Conservation (phyloP, 441 rosid genomes). For the Populus trichocarpa region DNA sequence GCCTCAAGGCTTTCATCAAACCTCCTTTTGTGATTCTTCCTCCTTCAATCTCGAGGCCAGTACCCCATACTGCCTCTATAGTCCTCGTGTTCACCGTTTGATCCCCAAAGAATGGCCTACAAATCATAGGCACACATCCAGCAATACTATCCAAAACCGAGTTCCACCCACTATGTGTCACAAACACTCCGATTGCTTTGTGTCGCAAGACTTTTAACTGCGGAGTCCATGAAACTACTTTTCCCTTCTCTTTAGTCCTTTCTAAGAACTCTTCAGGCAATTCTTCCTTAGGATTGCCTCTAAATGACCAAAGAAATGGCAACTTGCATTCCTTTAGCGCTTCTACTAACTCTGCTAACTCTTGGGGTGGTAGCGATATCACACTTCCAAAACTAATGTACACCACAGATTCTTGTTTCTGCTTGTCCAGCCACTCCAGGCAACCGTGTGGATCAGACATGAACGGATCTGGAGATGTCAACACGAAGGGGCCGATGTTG, state of each 20-base stretch:
- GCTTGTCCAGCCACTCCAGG: conserved; percentile 38
- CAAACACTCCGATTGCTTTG: conserved; percentile 31
- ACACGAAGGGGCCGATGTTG: conserved; percentile 37
- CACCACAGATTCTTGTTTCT: conserved; percentile 24
- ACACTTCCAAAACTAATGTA: conserved; percentile 45
- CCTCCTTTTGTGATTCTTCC: conserved; percentile 29
- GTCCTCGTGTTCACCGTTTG: conserved; percentile 34
- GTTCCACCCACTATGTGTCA: conserved; percentile 57
- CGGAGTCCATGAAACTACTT: conserved; percentile 50
- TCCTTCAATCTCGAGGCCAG: conserved; percentile 38
- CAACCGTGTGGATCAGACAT: conserved; percentile 32
- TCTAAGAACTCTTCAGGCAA: conserved; percentile 34
- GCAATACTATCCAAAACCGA: conserved; percentile 40
- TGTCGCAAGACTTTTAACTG: conserved; percentile 38
- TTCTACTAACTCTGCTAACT: conserved; percentile 37
- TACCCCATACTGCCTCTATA: conserved; percentile 33
- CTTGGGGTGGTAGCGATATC: conserved; percentile 31
- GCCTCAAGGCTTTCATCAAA: conserved; percentile 18
- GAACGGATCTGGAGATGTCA: conserved; percentile 13
- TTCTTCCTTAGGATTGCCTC: conserved; percentile 24
- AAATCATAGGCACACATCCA: conserved; percentile 47
- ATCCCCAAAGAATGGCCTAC: conserved; percentile 48
- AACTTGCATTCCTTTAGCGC: conserved; percentile 28
- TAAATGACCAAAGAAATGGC: conserved; percentile 54
- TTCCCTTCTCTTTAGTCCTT: conserved; percentile 28